Evolutionary conservation across 192 early-diverging fungal genomes (phyloP).

Genomic region (Coemansia asiatica): DNA sequence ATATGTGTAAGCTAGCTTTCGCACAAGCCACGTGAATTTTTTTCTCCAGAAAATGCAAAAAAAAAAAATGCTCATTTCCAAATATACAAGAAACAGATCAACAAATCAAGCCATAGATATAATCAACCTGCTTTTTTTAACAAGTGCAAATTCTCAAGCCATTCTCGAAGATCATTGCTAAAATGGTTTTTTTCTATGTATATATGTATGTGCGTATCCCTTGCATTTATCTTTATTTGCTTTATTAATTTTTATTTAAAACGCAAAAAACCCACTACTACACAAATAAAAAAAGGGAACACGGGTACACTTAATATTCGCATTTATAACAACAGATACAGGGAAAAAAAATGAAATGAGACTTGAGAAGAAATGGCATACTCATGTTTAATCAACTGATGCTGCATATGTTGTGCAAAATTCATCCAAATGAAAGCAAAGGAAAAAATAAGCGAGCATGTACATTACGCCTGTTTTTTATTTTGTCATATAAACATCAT

Average conservation of each 20-base stretch:
- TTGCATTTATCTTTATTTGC: background rate
- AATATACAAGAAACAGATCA: too few relatives aligned
- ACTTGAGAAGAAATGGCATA: background rate
- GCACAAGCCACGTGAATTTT: too few relatives aligned
- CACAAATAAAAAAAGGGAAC: background rate
- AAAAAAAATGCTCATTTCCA: too few relatives aligned
- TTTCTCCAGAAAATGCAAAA: too few relatives aligned
- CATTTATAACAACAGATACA: too few relatives aligned
- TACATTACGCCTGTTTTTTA: background rate
- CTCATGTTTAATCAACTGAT: slow-evolving; percentile 2
- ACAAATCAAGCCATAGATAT: too few relatives aligned
- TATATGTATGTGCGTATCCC: background rate
- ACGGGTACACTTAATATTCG: too few relatives aligned
- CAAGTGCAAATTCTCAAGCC: too few relatives aligned
- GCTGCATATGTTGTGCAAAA: background rate
- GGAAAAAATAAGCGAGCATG: background rate
- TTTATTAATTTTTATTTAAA: background rate
- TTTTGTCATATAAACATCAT: slow-evolving; percentile 1
- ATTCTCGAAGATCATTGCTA: too few relatives aligned
- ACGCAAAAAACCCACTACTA: background rate
- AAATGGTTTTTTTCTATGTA: background rate
- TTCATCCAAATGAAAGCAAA: background rate
- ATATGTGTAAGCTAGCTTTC: too few relatives aligned
- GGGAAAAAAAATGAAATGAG: background rate
- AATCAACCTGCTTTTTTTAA: too few relatives aligned